Conservation (phyloP, 2,329 filamentous ascomycete species). For the Colletotrichum sp. region DNA sequence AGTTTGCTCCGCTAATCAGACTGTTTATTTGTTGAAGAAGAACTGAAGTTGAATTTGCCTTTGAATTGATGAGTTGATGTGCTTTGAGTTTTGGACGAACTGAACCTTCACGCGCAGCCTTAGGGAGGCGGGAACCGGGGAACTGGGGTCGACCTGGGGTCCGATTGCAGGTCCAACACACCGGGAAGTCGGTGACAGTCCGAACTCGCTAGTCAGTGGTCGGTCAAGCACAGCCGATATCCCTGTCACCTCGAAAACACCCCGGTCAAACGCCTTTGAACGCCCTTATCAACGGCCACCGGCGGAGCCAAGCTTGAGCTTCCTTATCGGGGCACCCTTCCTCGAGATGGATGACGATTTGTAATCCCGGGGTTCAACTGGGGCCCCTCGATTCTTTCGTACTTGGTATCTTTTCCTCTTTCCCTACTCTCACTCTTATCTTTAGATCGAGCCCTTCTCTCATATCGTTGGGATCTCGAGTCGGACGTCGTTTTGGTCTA, state of each 20-base stretch:
- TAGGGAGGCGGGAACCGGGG: no score
- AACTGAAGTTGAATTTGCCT: not conserved
- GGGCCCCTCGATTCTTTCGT: not conserved
- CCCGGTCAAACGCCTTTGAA: not conserved
- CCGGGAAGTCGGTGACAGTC: slow-evolving; percentile 1
- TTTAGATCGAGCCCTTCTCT: not conserved
- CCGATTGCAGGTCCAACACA: not conserved
- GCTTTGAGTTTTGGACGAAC: not conserved
- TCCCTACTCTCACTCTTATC: not conserved
- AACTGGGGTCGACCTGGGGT: not conserved
- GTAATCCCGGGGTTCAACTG: slow-evolving; percentile 6
- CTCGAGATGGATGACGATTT: slow-evolving; percentile 18
- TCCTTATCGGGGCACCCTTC: slow-evolving; percentile 10
- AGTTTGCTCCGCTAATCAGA: slow-evolving; percentile 4
- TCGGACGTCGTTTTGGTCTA: not conserved
- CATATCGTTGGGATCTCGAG: not conserved
- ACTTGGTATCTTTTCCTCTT: not conserved
- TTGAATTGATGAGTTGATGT: not conserved
- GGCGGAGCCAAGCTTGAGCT: slow-evolving; percentile 7
- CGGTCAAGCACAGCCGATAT: not conserved
- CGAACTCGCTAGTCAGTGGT: not conserved
- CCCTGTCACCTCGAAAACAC: not conserved
- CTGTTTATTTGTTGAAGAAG: not conserved
- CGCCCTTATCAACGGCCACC: slow-evolving; percentile 4
- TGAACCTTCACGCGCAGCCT: not conserved